Base-by-base conservation (phyloP, 306 rosid species). In the Oxytropis ochrocephala region DNA sequence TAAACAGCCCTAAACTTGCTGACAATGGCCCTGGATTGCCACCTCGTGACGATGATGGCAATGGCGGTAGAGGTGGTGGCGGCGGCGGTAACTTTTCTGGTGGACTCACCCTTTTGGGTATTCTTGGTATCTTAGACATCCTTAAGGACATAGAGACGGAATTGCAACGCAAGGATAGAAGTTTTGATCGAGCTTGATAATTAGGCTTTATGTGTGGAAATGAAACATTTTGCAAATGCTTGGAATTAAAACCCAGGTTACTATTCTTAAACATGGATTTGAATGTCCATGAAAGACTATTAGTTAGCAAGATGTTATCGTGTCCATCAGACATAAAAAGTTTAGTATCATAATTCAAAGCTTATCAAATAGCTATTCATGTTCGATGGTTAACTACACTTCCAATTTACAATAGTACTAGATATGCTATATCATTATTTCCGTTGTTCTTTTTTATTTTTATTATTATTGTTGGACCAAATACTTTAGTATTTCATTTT, bases 11-110 rank as follows among this genome's bases (percentile, higher is more conserved):
- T 12, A 78, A 63, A 55, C 88, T 95, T 19, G 92, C 85, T 47
- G 85, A 91, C 68, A 88, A 77, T 1, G 96, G 90, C 7, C 75
- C 83, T 59, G 95, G 95, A 19, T 76, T 87, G 14, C 98, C 98
- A 6, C 97, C 98, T 6, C 62, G 78, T 2, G 83, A 81, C 4
- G 89, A 81, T 8, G 95, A 82, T 0, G 94, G 74, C 4, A 84
- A 89, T 0, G 99, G 97, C 0, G 97, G 96, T 0, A 89, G 88
- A 0, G 92, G 99, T 0, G 99, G 95, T 0, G 97, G 95, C 0
- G 97, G 95, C 0, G 96, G 95, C 0, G 91, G 90, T 12, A 96
- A 89, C 19, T 87, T 58, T 44, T 87, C 95, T 0, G 97, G 97
- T 30, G 97, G 99, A 29, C 80, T 86, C 32, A 41, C 69, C 72